phyloP scores from a whole-genome alignment of 179 eudicot species.

The Beta macrorhiza region DNA sequence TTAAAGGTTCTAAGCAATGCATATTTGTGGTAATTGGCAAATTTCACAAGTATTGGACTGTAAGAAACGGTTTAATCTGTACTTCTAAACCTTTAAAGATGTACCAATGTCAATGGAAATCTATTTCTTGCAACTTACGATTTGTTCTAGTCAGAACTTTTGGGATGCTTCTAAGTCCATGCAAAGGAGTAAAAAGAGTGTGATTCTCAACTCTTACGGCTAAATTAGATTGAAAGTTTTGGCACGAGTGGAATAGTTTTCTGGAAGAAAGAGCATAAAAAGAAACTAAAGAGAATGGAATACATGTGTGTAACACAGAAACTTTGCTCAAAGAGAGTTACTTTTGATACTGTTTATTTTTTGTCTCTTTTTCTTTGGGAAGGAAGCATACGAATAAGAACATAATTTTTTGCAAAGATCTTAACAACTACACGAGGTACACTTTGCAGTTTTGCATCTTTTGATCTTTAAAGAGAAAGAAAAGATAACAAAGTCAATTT shows the following conservation, averaged over 20 bases:
- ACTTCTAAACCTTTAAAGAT: neutral
- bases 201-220: neutral
- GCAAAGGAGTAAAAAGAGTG: slow-evolving; percentile 14
- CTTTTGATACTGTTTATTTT: slow-evolving; percentile 1
- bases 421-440: slow-evolving; percentile 31
- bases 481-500: slow-evolving; percentile 27
- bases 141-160: slow-evolving; percentile 8
- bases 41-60: slow-evolving; percentile 2
- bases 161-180: slow-evolving; percentile 17
- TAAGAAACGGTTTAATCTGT: neutral
- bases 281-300: slow-evolving; percentile 17
- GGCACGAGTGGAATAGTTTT: slow-evolving; percentile 29
- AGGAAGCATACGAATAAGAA: slow-evolving; percentile 46
- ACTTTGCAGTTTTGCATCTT: slow-evolving; percentile 31
- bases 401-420: slow-evolving; percentile 40
- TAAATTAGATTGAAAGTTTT: slow-evolving; percentile 27
- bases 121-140: slow-evolving; percentile 17
- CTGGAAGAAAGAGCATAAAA: slow-evolving; percentile 14
- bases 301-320: slow-evolving; percentile 36
- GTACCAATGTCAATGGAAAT: slow-evolving; percentile 22
- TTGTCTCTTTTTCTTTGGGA: neutral
- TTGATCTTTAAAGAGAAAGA: slow-evolving; percentile 15
- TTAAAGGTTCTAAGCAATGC: slow-evolving; percentile 5
- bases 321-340: slow-evolving; percentile 32
- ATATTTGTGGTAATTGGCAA: slow-evolving; percentile 10